Percentiles rank a stretch among this genome's conserved stretches.
These are phyloP conservation scores for Zygosaccharomyces sapae DNA, from an alignment of 1,139 yeast species.

Conservation along the genomic window DNA sequence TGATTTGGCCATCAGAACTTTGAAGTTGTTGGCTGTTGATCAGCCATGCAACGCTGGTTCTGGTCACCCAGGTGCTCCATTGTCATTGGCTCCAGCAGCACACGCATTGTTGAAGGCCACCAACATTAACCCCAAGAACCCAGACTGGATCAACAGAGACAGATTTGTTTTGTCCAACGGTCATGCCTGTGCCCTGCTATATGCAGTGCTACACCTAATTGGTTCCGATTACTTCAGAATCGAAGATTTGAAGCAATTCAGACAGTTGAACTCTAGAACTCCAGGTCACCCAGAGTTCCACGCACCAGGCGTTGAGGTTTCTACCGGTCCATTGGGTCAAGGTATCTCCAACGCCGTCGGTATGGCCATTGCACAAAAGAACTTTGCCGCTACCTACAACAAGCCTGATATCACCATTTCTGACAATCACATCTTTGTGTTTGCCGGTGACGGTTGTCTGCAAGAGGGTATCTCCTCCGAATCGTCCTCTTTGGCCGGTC, in stretches of 20 bases:
- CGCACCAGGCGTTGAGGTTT: conserved; percentile 88
- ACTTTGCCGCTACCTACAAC: conserved; percentile 90
- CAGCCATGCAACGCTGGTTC: conserved; percentile 86
- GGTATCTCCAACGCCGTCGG: conserved; percentile 98
- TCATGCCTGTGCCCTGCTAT: conserved; percentile 91
- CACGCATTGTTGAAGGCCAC: conserved; percentile 72
- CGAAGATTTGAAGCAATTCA: conserved; percentile 86
- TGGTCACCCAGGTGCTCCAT: conserved; percentile 99
- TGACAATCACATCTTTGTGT: conserved; percentile 71
- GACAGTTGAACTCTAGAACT: conserved; percentile 86
- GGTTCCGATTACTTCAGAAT: conserved; percentile 71
- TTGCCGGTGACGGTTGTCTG: conserved; percentile 97
- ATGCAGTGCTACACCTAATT: conserved; percentile 77
- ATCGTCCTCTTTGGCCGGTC: conserved; percentile 95
- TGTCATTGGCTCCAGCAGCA: conserved; percentile 92
- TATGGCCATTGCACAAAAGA: conserved; percentile 90
- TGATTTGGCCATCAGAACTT: conserved; percentile 75
- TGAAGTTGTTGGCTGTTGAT: conserved; percentile 88
- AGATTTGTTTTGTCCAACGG: conserved; percentile 95
- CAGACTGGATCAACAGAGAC: conserved; percentile 91
- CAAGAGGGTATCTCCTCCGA: conserved; percentile 98
- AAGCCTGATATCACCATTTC: conserved; percentile 72
- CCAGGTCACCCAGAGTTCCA: conserved; percentile 96
- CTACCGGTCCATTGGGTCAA: conserved; percentile 99
- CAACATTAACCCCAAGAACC: conserved; percentile 87